Evolutionary conservation across 352 stramenopile species (phyloP).

Genomic region (Pythium dissotocum): DNA sequence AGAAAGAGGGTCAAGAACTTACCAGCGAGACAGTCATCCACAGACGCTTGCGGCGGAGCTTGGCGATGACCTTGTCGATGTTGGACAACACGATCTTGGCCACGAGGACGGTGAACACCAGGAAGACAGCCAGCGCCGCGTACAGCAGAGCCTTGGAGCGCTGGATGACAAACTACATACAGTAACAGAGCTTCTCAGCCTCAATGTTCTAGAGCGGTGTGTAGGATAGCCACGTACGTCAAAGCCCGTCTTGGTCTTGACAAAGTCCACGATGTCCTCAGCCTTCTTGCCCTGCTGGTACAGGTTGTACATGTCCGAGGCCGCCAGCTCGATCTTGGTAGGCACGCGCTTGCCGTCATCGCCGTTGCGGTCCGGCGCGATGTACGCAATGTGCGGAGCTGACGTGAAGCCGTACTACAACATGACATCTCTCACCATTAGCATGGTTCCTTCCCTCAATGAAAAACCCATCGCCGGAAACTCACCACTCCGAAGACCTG

Average conservation of each 20-base stretch:
- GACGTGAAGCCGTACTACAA: constrained; percentile 76
- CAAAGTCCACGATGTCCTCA: constrained; percentile 65
- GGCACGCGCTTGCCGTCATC: constrained; percentile 53
- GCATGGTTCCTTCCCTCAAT: not conserved
- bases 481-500: constrained; percentile 61
- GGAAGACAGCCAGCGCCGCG: constrained; percentile 33
- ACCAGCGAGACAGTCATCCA: constrained; percentile 88
- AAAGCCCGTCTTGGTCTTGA: constrained; percentile 84
- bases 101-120: constrained; percentile 38
- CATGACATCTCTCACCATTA: not conserved
- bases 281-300: constrained; percentile 76
- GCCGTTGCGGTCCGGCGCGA: constrained; percentile 57
- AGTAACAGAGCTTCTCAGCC: not conserved
- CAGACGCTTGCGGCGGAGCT: constrained; percentile 77
- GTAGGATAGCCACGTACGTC: constrained; percentile 37
- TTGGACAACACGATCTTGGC: constrained; percentile 68
- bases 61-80: constrained; percentile 68
- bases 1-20: constrained; percentile 4
- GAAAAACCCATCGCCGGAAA: not conserved
- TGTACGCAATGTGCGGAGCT: constrained; percentile 74
- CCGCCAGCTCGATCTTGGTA: constrained; percentile 52
- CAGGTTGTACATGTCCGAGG: constrained; percentile 74
- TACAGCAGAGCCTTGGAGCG: constrained; percentile 77
- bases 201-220: no score
- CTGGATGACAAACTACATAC: constrained; percentile 47